These are phyloP conservation scores for Cryptococcus sp. DNA, from an alignment of 1,284 basidiomycete genomes.

Conservation along the genomic window DNA sequence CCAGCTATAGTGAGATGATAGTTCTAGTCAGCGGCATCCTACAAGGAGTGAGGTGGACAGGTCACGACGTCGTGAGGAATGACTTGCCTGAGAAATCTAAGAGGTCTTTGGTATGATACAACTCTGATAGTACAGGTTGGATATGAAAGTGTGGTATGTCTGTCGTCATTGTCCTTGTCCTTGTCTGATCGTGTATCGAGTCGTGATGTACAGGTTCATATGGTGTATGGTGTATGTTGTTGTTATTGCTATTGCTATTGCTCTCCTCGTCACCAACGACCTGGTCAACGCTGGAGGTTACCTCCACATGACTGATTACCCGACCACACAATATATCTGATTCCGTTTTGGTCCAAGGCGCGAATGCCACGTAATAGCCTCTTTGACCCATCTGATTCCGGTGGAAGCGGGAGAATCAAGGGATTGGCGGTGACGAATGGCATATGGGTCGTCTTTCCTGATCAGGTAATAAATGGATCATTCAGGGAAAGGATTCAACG, in stretches of 20 bases:
- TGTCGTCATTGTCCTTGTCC: background rate
- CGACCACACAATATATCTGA: background rate
- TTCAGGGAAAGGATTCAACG: too few species aligned
- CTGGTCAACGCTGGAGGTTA: background rate
- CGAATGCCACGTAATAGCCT: too few species aligned
- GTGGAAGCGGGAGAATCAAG: too few species aligned
- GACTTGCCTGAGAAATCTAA: constrained; percentile 43
- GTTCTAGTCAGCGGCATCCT: background rate
- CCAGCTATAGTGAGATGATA: constrained; percentile 6
- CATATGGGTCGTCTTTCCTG: too few species aligned
- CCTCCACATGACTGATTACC: constrained; percentile 1
- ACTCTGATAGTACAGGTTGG: constrained; percentile 43
- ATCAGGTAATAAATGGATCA: too few species aligned
- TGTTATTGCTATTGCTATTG: background rate
- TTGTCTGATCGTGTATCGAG: background rate
- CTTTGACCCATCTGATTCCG: too few species aligned
- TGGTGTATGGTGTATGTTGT: background rate
- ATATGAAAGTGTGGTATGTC: constrained; percentile 37
- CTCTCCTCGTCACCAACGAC: background rate
- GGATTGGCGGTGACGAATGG: too few species aligned
- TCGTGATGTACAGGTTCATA: background rate
- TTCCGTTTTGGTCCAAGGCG: too few species aligned
- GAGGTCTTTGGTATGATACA: constrained; percentile 44
- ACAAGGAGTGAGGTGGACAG: background rate
- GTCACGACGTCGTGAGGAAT: constrained; percentile 2